Conservation (phyloP, 768 basidiomycete genomes). For the Mycena amicta region DNA sequence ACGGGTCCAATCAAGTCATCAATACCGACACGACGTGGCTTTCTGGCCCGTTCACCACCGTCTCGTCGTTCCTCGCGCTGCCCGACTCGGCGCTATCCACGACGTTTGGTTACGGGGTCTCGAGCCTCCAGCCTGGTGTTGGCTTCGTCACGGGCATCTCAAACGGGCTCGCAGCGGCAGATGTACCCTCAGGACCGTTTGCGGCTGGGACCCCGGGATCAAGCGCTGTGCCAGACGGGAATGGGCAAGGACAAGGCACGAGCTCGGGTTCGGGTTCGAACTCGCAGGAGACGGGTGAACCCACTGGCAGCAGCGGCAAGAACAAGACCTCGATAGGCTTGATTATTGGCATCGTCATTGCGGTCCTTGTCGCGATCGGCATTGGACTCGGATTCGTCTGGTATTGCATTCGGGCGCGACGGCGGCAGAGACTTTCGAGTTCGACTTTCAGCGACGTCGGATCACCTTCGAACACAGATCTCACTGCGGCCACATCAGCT, state of each 20-base stretch:
- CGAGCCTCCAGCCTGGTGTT: background rate
- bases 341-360: background rate
- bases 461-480: too few relatives aligned
- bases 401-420: background rate
- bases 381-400: background rate
- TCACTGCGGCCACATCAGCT: too few relatives aligned
- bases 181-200: slow-evolving; percentile 9
- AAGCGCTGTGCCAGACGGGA: background rate
- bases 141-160: background rate
- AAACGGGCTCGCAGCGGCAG: background rate
- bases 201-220: background rate
- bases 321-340: background rate
- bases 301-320: background rate
- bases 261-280: background rate
- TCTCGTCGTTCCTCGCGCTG: background rate
- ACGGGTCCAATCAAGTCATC: slow-evolving; percentile 10
- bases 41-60: background rate
- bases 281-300: background rate
- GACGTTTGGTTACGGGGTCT: background rate
- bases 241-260: background rate
- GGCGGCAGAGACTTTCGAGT: background rate
- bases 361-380: background rate
- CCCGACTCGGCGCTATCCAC: slow-evolving; percentile 1
- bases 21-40: slow-evolving; percentile 14
- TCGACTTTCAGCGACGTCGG: background rate